A percentile compares a stretch with the other conserved stretches of the same genome.
phyloP scores from a whole-genome alignment of 192 early-diverging fungal genomes.

The Coemansia asiatica region DNA sequence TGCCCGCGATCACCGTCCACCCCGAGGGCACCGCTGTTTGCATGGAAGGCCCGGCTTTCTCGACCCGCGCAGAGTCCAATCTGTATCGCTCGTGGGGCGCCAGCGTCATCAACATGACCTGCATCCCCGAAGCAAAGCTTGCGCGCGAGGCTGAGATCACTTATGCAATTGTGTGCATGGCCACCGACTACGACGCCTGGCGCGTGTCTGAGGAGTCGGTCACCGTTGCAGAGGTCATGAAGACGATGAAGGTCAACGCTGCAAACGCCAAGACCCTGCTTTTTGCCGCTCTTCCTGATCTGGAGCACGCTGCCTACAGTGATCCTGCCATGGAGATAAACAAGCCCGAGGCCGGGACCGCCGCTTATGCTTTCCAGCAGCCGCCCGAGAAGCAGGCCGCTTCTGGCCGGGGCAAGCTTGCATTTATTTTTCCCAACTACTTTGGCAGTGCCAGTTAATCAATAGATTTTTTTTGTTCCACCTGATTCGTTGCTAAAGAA shows the following conservation, averaged over 20 bases:
- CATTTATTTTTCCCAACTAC: conserved; percentile 83
- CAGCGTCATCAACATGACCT: conserved; percentile 98
- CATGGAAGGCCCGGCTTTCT: conserved; percentile 99
- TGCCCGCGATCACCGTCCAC: conserved; percentile 62
- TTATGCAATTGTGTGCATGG: conserved; percentile 99
- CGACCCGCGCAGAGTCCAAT: conserved; percentile 94
- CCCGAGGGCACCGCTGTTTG: conserved; percentile 83
- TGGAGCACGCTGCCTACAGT: conserved; percentile 62
- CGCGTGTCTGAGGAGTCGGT: conserved; percentile 78
- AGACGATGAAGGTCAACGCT: conserved; percentile 83
- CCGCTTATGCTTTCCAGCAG: conserved; percentile 86
- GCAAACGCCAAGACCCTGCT: conserved; percentile 82
- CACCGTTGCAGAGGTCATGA: conserved; percentile 81
- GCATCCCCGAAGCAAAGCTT: conserved; percentile 93
- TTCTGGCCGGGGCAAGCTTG: conserved; percentile 73
- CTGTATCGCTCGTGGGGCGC: conserved; percentile 93
- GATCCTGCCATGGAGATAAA: conserved; percentile 57
- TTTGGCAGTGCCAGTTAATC: conserved; percentile 28
- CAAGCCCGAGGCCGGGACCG: conserved; percentile 72
- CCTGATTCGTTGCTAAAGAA: too few relatives aligned
- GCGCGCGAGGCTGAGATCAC: conserved; percentile 98
- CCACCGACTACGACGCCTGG: conserved; percentile 98
- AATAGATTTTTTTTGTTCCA: too few relatives aligned
- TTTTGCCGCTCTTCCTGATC: conserved; percentile 70
- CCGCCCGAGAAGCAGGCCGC: conserved; percentile 67